Evolutionary conservation across 345 rosid species (phyloP), one percentile per base, ranked within the genome.

Genomic region (Firmiana major): DNA sequence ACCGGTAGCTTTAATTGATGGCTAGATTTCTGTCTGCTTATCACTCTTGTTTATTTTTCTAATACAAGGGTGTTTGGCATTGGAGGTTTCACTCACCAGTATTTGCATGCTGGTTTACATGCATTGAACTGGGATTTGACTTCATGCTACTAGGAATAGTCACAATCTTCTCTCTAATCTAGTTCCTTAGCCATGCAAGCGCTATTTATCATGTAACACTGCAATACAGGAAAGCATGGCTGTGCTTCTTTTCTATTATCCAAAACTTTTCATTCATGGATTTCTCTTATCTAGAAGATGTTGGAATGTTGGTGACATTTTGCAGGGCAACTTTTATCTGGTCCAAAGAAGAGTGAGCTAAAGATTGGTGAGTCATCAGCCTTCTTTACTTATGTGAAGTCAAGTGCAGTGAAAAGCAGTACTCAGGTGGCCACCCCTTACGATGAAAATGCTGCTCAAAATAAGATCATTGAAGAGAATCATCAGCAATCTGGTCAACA

Each of bases 331-430:
- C 81, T 86, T 81, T 83, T 87, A 71, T 83, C 87, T 75, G 91
- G 83, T 31, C 99, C 99, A 45, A 93, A 84, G 88, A 93, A 91
- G 83, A 90, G 93, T 79, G 86, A 90, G 79, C 85, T 89, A 70
- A 87, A 84, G 86, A 85, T 91, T 71, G 99, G 98, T 7, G 96
- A 85, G 81, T 96, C 99, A 3, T 96, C 99, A 12, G 99, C 99
- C 73, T 96, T 96, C 88, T 93, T 93, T 74, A 90, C 97, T 58
- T 96, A 96, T 21, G 97, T 91, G 57, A 96, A 93, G 81, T 89
- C 97, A 42, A 82, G 80, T 79, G 83, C 85, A 49, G 75, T 69
- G 3, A 89, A 80, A 76, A 84, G 31, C 59, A 80, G n/a, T 76
- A 43, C 82, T 67, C 76, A 75, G 42, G 83, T 77, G 43, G 34